These are phyloP conservation scores for Ilyonectria destructans DNA, from an alignment of 2,329 filamentous ascomycete genomes.

Conservation along the genomic window DNA sequence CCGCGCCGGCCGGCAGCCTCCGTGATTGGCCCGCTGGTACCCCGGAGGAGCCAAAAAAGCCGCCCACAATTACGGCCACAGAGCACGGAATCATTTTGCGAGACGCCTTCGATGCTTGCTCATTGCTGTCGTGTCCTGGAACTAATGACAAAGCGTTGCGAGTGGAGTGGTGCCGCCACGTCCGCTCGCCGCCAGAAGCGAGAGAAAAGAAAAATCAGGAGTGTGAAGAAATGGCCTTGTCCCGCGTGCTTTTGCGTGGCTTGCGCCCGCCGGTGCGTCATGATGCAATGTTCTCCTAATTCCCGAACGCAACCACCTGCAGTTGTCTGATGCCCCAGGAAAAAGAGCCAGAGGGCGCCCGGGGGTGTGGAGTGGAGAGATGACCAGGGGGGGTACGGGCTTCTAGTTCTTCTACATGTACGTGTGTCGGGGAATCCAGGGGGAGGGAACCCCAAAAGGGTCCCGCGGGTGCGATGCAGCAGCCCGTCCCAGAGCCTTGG, in stretches of 20 bases:
- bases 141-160: slow-evolving; percentile 4
- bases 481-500: slow-evolving; percentile 36
- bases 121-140: neutral
- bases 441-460: slow-evolving; percentile 11
- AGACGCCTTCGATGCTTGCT: slow-evolving; percentile 1
- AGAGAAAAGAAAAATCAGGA: neutral
- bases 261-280: slow-evolving; percentile 5
- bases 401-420: slow-evolving; percentile 11
- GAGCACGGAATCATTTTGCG: slow-evolving; percentile 2
- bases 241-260: neutral
- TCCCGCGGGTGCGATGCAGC: slow-evolving; percentile 27
- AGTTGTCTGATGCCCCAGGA: slow-evolving; percentile 2
- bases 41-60: slow-evolving; percentile 20
- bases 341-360: neutral
- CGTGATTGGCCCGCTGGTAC: slow-evolving; percentile 45
- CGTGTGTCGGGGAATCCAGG: slow-evolving; percentile 29
- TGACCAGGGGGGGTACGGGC: neutral
- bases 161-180: slow-evolving; percentile 14
- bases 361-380: neutral
- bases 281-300: slow-evolving; percentile 8
- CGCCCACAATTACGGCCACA: slow-evolving; percentile 25
- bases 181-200: neutral
- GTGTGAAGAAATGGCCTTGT: slow-evolving; percentile 6
- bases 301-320: slow-evolving; percentile 9
- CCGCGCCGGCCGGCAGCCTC: slow-evolving; percentile 40